Conservation (phyloP, 1,139 yeast genomes). For the Candida glucosophila region DNA sequence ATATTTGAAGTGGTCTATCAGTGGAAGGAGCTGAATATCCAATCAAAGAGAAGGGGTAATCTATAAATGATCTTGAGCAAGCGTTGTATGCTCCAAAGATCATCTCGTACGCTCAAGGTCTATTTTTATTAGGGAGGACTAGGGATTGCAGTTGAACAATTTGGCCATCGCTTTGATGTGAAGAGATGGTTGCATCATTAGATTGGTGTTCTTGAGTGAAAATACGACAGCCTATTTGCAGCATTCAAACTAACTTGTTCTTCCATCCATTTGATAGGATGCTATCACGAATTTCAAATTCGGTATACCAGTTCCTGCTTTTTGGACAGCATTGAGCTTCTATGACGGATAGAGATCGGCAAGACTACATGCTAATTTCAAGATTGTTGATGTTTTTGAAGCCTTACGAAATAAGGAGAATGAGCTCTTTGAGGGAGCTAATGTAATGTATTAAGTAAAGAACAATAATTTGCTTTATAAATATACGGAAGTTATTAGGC, state of each 20-base stretch:
- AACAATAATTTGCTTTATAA: no score
- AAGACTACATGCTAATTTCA: conserved; percentile 91
- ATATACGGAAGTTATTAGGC: no score
- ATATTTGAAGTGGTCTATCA: conserved; percentile 69
- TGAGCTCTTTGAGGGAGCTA: conserved; percentile 60
- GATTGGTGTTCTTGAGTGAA: conserved; percentile 96
- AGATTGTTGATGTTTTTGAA: conserved; percentile 98
- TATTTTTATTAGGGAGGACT: conserved; percentile 97
- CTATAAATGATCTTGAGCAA: conserved; percentile 92
- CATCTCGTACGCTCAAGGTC: conserved; percentile 98
- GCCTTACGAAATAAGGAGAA: conserved; percentile 83
- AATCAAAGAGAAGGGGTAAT: conserved; percentile 68
- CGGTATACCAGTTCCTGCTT: conserved; percentile 98
- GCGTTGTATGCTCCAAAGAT: conserved; percentile 98
- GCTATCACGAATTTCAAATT: conserved; percentile 75
- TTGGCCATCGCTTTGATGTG: conserved; percentile 99
- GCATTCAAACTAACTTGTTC: conserved; percentile 84
- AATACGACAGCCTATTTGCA: conserved; percentile 94
- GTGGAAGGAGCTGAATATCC: conserved; percentile 43
- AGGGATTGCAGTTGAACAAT: conserved; percentile 95
- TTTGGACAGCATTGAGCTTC: conserved; percentile 93
- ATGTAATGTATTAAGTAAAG: no score
- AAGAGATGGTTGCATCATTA: conserved; percentile 99
- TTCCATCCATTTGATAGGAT: conserved; percentile 90
- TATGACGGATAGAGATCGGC: conserved; percentile 98